Evolutionary conservation across 331 rosid genomes (phyloP).

Genomic region (Saraca asoca): DNA sequence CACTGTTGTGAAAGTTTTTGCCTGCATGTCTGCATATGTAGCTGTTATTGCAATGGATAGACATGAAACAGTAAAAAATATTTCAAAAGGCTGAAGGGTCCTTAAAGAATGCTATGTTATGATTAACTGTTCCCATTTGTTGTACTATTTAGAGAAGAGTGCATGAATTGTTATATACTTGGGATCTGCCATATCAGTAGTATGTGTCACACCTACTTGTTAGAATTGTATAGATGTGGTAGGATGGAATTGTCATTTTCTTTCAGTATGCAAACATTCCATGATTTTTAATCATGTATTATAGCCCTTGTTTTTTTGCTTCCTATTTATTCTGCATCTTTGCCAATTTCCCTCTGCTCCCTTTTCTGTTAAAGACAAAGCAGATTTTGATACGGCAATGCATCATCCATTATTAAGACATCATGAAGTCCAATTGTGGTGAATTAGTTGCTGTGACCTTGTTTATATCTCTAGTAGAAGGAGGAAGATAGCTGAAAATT

Average conservation of each 20-base stretch:
- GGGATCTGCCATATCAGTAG: not conserved
- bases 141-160: too few species aligned
- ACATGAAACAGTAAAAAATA: not conserved
- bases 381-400: slow-evolving; percentile 8
- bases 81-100: not conserved
- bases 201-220: too few species aligned
- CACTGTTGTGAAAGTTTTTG: not conserved
- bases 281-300: not conserved
- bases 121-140: too few species aligned
- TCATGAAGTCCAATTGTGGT: too few species aligned
- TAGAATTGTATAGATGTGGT: too few species aligned
- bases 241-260: too few species aligned
- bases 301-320: not conserved
- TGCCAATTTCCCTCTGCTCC: not conserved
- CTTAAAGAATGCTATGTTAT: slow-evolving; percentile 8
- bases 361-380: slow-evolving; percentile 4
- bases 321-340: not conserved
- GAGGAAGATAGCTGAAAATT: slow-evolving; percentile 1
- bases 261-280: not conserved
- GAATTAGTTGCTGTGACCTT: not conserved
- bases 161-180: too few species aligned
- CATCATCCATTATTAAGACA: too few species aligned
- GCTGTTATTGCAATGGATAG: not conserved
- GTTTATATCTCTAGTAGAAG: not conserved
- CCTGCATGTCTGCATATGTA: not conserved